Evolutionary conservation across 2,329 filamentous ascomycete species (phyloP).

Genomic region (Trichoderma citrinoviride): DNA sequence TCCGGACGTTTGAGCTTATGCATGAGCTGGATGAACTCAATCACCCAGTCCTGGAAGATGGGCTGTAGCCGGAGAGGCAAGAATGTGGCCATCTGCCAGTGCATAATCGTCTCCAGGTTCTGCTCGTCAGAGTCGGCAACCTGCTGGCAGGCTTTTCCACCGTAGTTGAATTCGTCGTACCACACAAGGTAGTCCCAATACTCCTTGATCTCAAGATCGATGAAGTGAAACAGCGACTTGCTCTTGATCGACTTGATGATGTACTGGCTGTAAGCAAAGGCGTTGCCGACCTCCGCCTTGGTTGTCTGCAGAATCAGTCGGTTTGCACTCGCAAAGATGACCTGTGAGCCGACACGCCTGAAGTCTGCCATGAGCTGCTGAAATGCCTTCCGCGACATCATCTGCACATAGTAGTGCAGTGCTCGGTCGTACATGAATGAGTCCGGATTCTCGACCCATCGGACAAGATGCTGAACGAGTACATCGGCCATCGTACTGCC

Average conservation of each 20-base stretch:
- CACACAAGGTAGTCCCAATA: slow-evolving; percentile 99
- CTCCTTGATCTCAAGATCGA: slow-evolving; percentile 95
- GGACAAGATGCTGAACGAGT: slow-evolving; percentile 93
- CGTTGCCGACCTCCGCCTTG: slow-evolving; percentile 94
- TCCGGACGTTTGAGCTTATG: slow-evolving; percentile 74
- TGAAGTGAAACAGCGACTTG: slow-evolving; percentile 93
- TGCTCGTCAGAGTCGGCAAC: slow-evolving; percentile 73
- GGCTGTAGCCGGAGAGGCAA: slow-evolving; percentile 76
- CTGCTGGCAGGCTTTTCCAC: slow-evolving; percentile 84
- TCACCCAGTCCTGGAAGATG: slow-evolving; percentile 86
- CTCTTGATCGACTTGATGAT: slow-evolving; percentile 96
- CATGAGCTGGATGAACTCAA: slow-evolving; percentile 95
- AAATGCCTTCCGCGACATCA: slow-evolving; percentile 97
- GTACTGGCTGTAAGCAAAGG: slow-evolving; percentile 95
- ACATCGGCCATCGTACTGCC: slow-evolving; percentile 95
- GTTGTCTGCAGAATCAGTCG: slow-evolving; percentile 90
- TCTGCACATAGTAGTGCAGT: slow-evolving; percentile 94
- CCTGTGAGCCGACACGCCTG: slow-evolving; percentile 86
- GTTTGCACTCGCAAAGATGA: slow-evolving; percentile 91
- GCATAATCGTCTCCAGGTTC: slow-evolving; percentile 87
- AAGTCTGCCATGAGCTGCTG: slow-evolving; percentile 98
- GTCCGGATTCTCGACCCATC: slow-evolving; percentile 92
- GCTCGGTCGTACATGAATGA: slow-evolving; percentile 95
- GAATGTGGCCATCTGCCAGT: slow-evolving; percentile 95
- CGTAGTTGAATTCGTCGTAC: slow-evolving; percentile 99